Evolutionary conservation across 1,139 yeast genomes (phyloP).

Genomic region (Yamadazyma mexicana): DNA sequence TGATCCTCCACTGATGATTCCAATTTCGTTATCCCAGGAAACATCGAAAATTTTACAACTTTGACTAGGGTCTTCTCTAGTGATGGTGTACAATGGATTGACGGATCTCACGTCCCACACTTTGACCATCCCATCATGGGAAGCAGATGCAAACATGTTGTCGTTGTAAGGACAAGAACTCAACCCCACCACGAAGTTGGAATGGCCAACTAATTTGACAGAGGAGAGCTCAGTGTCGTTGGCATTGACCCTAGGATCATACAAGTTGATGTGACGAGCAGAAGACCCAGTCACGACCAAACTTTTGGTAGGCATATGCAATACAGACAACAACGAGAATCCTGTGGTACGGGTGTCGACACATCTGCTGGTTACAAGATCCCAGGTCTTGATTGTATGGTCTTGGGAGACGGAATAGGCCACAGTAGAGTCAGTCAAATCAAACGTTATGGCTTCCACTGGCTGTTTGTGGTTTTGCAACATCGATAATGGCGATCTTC

Average conservation of each 20-base stretch:
- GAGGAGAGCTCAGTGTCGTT: constrained; percentile 37
- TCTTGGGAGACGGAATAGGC: constrained; percentile 95
- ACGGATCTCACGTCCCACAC: constrained; percentile 96
- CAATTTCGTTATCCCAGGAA: constrained; percentile 76
- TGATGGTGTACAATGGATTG: constrained; percentile 80
- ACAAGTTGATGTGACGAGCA: constrained; percentile 90
- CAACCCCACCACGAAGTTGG: constrained; percentile 83
- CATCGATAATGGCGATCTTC: constrained; percentile 77
- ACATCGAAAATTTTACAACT: constrained; percentile 78
- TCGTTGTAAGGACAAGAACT: constrained; percentile 73
- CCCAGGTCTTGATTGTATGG: constrained; percentile 96
- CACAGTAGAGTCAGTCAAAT: constrained; percentile 68
- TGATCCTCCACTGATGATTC: constrained; percentile 91
- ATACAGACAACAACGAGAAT: constrained; percentile 77
- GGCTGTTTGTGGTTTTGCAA: constrained; percentile 83
- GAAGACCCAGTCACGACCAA: constrained; percentile 90
- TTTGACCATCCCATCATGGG: constrained; percentile 93
- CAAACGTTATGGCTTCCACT: constrained; percentile 82
- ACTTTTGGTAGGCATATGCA: constrained; percentile 63
- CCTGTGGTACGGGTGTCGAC: constrained; percentile 89
- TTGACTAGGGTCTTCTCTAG: constrained; percentile 50
- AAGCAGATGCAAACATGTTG: constrained; percentile 82
- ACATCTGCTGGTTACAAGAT: constrained; percentile 76
- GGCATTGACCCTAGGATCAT: constrained; percentile 71
- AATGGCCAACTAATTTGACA: constrained; percentile 81